Evolutionary conservation across 2,329 filamentous ascomycete genomes (phyloP), one percentile per base, ranked within the genome.

Genomic region (Pseudogymnoascus sp.): DNA sequence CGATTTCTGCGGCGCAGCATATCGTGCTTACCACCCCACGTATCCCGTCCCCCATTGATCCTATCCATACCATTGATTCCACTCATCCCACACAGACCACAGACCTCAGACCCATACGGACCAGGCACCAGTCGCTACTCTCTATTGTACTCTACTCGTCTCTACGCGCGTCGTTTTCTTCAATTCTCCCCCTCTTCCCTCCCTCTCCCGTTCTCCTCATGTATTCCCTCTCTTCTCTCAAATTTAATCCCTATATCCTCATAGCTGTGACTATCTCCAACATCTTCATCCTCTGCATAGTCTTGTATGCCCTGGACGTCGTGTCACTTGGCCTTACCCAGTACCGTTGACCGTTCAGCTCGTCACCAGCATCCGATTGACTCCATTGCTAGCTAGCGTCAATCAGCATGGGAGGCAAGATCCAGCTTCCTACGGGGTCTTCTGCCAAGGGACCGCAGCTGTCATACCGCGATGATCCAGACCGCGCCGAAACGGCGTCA

Each of bases 401-500:
- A 10, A 4, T 41, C 38, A 48, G 25, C 8, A 48, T 48, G 42
- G 42, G 42, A 48, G 42, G 42, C 21, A 48, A 48, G 42, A 48
- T 48, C 25, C 42, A 48, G 25, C 42, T 48, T 48, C 42, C 42
- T n/a, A 29, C 42, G 25, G 42, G 42, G 29, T 3, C 13, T 9
- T 29, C 42, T n/a, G 27, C 42, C 25, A 48, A 10, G 25, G 42
- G 42, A 10, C 25, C 42, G 21, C 42, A 48, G 13, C 25, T 48
- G 25, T 48, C 42, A 48, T 48, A 48, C 8, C 42, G 42, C 13
- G 42, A 48, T 48, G 42, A 48, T 29, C 42, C 42, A n/a, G 42
- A 48, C 42, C 62, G 63, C 17, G 64, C 66, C 13, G 68, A 68
- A 62, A 64, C 68, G 27, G 67, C 67, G 8, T 66, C 68, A 31